phyloP scores from a whole-genome alignment of 805 yeast genomes.

The Cyberlindnera euphorbiiphila region DNA sequence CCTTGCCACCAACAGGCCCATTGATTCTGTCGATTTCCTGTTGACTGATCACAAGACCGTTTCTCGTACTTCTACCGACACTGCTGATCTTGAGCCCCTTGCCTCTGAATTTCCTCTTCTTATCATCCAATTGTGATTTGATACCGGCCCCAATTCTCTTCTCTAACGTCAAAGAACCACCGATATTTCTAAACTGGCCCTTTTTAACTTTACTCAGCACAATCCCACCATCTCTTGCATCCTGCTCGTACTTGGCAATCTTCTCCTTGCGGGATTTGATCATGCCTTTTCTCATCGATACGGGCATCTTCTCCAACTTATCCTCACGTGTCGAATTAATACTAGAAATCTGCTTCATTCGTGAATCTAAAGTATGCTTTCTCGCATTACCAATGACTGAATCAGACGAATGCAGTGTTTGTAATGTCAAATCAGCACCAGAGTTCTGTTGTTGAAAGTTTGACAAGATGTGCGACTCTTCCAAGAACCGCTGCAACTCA shows the following conservation, averaged over 20 bases:
- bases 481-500: constrained; percentile 64
- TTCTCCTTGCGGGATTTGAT: constrained; percentile 50
- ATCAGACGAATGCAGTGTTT: constrained; percentile 47
- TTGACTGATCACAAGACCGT: constrained; percentile 71
- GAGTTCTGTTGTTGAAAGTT: constrained; percentile 29
- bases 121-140: constrained; percentile 40
- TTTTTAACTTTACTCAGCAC: constrained; percentile 68
- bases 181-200: constrained; percentile 62
- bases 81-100: constrained; percentile 75
- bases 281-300: constrained; percentile 85
- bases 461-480: constrained; percentile 64
- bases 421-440: constrained; percentile 66
- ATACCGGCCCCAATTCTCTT: constrained; percentile 45
- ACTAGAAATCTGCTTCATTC: constrained; percentile 48
- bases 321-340: constrained; percentile 33
- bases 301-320: constrained; percentile 77
- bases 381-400: constrained; percentile 59
- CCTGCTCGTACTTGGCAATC: constrained; percentile 57
- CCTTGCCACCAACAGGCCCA: constrained; percentile 19
- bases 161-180: constrained; percentile 35
- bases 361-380: constrained; percentile 54
- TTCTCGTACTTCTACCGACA: constrained; percentile 72
- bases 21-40: constrained; percentile 56
- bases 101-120: constrained; percentile 46
- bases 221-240: constrained; percentile 88